Percentiles rank a stretch among this genome's conserved stretches.
These are phyloP conservation scores for Fraxinus dipetala DNA, from an alignment of 305 asterid genomes.

Conservation along the genomic window DNA sequence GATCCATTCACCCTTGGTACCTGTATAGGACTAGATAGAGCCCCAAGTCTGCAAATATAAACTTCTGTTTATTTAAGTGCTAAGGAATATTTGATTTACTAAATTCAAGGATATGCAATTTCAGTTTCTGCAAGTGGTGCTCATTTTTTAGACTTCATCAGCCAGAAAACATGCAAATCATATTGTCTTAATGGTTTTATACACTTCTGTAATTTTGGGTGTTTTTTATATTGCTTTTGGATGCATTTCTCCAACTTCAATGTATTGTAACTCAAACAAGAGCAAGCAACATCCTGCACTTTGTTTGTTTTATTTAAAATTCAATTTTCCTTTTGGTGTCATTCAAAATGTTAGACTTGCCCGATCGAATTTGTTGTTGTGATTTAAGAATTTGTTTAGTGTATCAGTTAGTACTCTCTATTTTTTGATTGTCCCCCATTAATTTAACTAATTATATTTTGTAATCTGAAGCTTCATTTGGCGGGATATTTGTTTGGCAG, in stretches of 20 bases:
- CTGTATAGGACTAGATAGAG: not conserved
- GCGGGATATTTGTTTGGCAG: constrained; percentile 41
- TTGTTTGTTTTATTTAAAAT: not conserved
- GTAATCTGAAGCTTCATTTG: constrained; percentile 13
- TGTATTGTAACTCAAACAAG: not conserved
- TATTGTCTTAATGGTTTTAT: not conserved
- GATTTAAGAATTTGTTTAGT: not conserved
- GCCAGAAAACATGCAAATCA: not conserved
- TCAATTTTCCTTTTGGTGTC: not conserved
- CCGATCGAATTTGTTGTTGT: not conserved
- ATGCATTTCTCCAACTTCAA: not conserved
- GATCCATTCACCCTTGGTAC: not conserved
- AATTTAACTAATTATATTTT: not conserved
- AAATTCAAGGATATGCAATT: not conserved
- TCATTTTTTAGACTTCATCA: not conserved
- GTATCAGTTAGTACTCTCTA: not conserved
- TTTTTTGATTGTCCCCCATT: not conserved
- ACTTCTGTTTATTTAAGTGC: not conserved
- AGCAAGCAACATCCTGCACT: not conserved
- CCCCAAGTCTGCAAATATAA: not conserved
- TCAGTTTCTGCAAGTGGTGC: not conserved
- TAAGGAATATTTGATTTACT: not conserved
- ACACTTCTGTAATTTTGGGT: not conserved
- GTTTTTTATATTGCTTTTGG: not conserved
- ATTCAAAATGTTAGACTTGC: not conserved